Evolutionary conservation across 2,329 filamentous ascomycete species (phyloP), one percentile per base, ranked within the genome.

Genomic region (Colletotrichum shisoi): DNA sequence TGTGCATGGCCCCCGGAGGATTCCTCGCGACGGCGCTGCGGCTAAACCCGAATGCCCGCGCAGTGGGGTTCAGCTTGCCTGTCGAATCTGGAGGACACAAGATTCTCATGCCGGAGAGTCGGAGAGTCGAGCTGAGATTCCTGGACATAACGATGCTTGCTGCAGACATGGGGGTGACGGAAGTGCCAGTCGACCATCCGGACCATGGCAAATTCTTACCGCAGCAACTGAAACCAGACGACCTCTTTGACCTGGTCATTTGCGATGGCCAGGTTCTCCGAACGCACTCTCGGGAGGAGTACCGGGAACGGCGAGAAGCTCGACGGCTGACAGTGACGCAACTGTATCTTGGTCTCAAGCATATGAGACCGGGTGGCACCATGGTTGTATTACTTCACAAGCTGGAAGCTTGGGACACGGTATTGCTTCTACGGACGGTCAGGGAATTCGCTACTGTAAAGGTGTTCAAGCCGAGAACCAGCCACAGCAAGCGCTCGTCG

Each of bases 1-100:
- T 86, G 68, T 86, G 85, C 72, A 81, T 84, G 76, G 85, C 85
- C 0, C 85, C 85, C 0, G 85, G 85, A 4, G 85, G 82, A 1
- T 88, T 85, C 69, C 73, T 82, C 3, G 67, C 70, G 0, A 74
- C 73, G 9, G 78, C 78, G 0, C 68, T 85, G 31, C 42, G 72
- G 4, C 66, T 70, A 12, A 82, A 81, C 56, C 79, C 74, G 0
- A 40, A 54, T 0, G 76, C 81, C 3, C 60, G 34, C 0, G 73
- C 73, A 19, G 71, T 77, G 17, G 60, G 39, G 0, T 78, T 85
- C 65, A 84, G 72, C 39, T 73, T 86, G 2, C 80, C 82, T 0
- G 11, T 57, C 0, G 46, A 70, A 0, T 54, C 73, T 0, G 83
- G 83, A 0, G 84, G 84, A 0, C 78, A 84, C 63, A 61, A 73